Evolutionary conservation across 176 grass and related monocot genomes (phyloP), one percentile per base, ranked within the genome.

Genomic region (Oryza meridionalis): DNA sequence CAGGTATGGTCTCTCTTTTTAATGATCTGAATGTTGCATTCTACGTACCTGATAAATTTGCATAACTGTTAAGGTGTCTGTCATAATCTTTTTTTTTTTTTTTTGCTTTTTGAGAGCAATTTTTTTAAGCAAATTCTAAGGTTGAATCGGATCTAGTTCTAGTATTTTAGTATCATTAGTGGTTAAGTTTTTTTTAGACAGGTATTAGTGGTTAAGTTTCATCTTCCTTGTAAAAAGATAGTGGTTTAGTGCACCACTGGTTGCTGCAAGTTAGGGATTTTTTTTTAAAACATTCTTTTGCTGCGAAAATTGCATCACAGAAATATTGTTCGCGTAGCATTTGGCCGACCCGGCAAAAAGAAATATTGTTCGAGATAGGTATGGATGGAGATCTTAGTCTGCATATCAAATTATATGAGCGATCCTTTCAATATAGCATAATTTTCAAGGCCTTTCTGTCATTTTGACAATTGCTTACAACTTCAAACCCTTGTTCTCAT

Each of bases 1-100:
- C 82, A 88, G 84, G 96, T 98, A 90, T 35, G 74, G 22, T 84
- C 69, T 11, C 32, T 53, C 64, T 19, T 26, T 26, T 72, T 19
- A 25, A 14, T 73, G 71, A 79, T 76, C 29, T 9, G 7, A 65
- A 42, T 86, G 21, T 51, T 4, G 3, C 49, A 71, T 88, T 47
- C 8, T 43, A 31, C 29, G 29, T 31, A 6, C 75, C 50, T 19
- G 8, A 70, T 25, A 67, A 38, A 55, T 33, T 69, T 67, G 19
- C 6, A 31, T 69, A 50, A 8, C n/a, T 7, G 58, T 79, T 14
- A 33, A 40, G 11, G 7, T 78, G 37, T n/a, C 15, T 1, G 0
- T 89, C 47, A 26, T 37, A 40, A 24, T 80, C 77, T 80, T 47
- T 65, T 55, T 79, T 4, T 22, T 4, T 42, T 55, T 79, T 4